A percentile compares a stretch with the other conserved stretches of the same genome.
Evolutionary conservation across 768 basidiomycete species (phyloP).

Genomic region (Psilocybe cubensis): DNA sequence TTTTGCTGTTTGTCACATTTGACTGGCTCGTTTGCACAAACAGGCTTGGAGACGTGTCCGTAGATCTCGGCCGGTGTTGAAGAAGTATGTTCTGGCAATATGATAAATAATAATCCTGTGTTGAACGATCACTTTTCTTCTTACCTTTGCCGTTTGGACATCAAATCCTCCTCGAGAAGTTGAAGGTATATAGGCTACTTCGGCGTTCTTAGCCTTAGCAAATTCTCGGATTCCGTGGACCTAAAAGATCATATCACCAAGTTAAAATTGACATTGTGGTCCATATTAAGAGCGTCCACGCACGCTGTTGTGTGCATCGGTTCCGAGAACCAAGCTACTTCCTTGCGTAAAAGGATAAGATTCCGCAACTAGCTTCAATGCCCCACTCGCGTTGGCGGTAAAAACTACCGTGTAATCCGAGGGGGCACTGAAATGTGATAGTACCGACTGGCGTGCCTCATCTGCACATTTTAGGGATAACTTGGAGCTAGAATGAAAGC

Average conservation of each 20-base stretch:
- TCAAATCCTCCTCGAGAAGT: conserved; percentile 70
- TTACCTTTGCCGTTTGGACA: conserved; percentile 59
- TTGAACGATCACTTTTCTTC: conserved; percentile 5
- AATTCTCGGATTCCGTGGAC: conserved; percentile 79
- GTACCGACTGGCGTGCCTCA: conserved; percentile 73
- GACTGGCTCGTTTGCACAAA: conserved; percentile 83
- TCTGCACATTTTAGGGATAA: conserved; percentile 67
- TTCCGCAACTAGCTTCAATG: conserved; percentile 83
- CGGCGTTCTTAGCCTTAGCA: conserved; percentile 56
- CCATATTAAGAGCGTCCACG: conserved; percentile 13
- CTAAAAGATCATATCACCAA: conserved; percentile 24
- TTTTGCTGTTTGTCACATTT: conserved; percentile 80
- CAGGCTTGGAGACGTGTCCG: conserved; percentile 53
- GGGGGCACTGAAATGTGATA: conserved; percentile 78
- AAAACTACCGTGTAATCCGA: conserved; percentile 82
- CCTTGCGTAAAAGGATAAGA: conserved; percentile 68
- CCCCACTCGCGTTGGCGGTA: conserved; percentile 78
- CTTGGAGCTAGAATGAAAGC: conserved; percentile 55
- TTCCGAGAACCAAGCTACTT: conserved; percentile 68
- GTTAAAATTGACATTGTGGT: not conserved
- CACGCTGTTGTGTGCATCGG: conserved; percentile 85
- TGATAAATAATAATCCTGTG: conserved; percentile 5
- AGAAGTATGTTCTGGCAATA: conserved; percentile 53
- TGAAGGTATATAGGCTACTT: conserved; percentile 66
- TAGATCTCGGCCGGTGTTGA: conserved; percentile 49